Evolutionary conservation across 164 flowering plant species (phyloP).

Genomic region (Piper longum): DNA sequence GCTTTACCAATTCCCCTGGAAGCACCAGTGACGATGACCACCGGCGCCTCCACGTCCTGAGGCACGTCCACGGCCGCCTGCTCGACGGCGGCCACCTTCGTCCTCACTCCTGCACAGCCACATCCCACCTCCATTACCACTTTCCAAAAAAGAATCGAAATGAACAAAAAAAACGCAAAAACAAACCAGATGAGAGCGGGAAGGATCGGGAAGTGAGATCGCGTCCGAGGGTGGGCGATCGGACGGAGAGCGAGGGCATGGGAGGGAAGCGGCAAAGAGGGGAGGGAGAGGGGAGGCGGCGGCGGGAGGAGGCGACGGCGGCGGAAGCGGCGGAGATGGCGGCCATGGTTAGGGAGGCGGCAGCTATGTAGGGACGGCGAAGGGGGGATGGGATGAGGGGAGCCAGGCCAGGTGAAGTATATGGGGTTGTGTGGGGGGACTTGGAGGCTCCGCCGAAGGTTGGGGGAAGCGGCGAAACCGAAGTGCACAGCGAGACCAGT

Average conservation of each 20-base stretch:
- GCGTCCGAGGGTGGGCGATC: conserved; percentile 4
- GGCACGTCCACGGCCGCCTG: conserved; percentile 19
- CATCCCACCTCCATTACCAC: not conserved
- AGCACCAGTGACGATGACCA: conserved; percentile 62
- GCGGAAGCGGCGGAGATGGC: conserved; percentile 2
- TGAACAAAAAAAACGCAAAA: not conserved
- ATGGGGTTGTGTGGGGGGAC: not conserved
- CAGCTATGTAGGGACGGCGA: not conserved
- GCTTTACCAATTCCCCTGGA: conserved; percentile 73
- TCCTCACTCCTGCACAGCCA: conserved; percentile 29
- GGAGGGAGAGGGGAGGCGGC: conserved; percentile 1
- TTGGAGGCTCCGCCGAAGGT: conserved; percentile 4
- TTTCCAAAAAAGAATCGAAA: not conserved
- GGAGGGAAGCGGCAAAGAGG: not conserved
- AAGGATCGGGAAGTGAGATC: not conserved
- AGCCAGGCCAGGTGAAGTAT: not conserved
- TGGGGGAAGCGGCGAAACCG: conserved; percentile 1
- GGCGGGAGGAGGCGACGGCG: conserved; percentile 1
- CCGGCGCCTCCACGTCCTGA: conserved; percentile 45
- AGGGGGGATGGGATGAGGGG: not conserved
- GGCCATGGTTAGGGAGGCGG: not conserved
- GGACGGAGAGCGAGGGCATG: not conserved
- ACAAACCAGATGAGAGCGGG: not conserved
- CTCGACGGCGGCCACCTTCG: conserved; percentile 38
- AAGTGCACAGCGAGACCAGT: not conserved